These are phyloP conservation scores for Tephrocybe rancida DNA, from an alignment of 768 basidiomycete genomes.

Conservation along the genomic window DNA sequence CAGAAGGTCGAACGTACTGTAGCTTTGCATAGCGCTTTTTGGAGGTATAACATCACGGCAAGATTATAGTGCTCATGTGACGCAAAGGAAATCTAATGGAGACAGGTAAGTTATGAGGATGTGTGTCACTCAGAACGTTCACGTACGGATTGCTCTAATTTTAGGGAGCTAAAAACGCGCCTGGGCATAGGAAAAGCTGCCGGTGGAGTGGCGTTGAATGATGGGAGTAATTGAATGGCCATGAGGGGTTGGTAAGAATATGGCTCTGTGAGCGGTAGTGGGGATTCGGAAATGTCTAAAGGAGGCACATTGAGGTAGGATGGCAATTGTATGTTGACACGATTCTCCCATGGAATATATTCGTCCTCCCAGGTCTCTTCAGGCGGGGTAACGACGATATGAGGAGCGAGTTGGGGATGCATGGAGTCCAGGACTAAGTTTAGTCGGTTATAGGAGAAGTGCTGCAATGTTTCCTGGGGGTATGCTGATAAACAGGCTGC, in stretches of 20 bases:
- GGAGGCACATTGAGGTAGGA: slow-evolving; percentile 37
- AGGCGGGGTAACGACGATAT: slow-evolving; percentile 56
- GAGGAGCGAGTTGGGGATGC: slow-evolving; percentile 40
- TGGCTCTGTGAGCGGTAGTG: slow-evolving; percentile 2
- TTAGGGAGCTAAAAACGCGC: slow-evolving; percentile 32
- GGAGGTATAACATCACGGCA: slow-evolving; percentile 33
- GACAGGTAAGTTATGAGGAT: not conserved
- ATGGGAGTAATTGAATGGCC: not conserved
- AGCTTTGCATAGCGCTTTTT: slow-evolving; percentile 38
- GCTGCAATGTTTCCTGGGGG: slow-evolving; percentile 27
- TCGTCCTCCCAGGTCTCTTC: slow-evolving; percentile 37
- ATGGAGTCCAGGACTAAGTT: slow-evolving; percentile 49
- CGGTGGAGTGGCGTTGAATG: not conserved
- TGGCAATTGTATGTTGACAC: slow-evolving; percentile 35
- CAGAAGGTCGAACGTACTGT: slow-evolving; percentile 31
- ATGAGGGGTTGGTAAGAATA: not conserved
- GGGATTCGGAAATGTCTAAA: slow-evolving; percentile 13
- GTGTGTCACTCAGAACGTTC: not conserved
- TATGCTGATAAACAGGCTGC: not conserved
- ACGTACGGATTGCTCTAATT: slow-evolving; percentile 32
- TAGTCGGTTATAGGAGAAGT: slow-evolving; percentile 24
- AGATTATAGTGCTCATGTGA: slow-evolving; percentile 30
- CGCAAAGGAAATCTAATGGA: slow-evolving; percentile 4
- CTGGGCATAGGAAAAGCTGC: slow-evolving; percentile 2
- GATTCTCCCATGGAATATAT: slow-evolving; percentile 35